phyloP scores from a whole-genome alignment of 148 eudicot species.

The Rhododendron vialii region DNA sequence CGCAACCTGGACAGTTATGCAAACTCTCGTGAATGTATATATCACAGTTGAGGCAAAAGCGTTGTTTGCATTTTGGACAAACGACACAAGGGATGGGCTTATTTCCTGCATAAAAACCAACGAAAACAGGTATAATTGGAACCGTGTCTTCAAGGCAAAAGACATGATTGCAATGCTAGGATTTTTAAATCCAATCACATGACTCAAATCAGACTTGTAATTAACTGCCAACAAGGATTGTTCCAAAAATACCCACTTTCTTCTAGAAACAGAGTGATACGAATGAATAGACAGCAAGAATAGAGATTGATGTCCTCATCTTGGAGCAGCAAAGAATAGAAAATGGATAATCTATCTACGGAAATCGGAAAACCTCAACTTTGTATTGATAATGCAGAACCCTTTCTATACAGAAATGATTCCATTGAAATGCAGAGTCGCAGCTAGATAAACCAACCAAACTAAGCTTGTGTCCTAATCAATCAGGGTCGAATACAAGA shows the following conservation, averaged over 20 bases:
- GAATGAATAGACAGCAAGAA: background rate
- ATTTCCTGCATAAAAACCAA: slow-evolving; percentile 49
- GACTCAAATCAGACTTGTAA: background rate
- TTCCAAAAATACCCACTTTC: background rate
- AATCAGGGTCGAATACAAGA: background rate
- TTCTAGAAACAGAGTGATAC: background rate
- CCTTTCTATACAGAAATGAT: background rate
- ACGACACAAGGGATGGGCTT: slow-evolving; percentile 44
- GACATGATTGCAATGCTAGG: background rate
- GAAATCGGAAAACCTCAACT: background rate
- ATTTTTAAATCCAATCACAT: background rate
- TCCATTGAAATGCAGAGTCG: background rate
- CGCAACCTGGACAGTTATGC: slow-evolving; percentile 96
- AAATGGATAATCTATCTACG: background rate
- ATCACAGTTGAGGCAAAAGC: slow-evolving; percentile 90
- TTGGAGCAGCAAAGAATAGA: background rate
- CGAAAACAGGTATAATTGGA: background rate
- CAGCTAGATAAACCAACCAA: background rate
- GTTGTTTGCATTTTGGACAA: slow-evolving; percentile 75
- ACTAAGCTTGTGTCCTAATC: background rate
- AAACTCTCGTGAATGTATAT: slow-evolving; percentile 94
- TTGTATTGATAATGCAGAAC: background rate
- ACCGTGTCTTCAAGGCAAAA: background rate
- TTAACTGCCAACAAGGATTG: background rate
- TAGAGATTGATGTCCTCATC: background rate